A percentile compares a stretch with the other conserved stretches of the same genome.
These are phyloP conservation scores for Lachnellula suecica DNA, from an alignment of 2,329 filamentous ascomycete species.

Conservation along the genomic window DNA sequence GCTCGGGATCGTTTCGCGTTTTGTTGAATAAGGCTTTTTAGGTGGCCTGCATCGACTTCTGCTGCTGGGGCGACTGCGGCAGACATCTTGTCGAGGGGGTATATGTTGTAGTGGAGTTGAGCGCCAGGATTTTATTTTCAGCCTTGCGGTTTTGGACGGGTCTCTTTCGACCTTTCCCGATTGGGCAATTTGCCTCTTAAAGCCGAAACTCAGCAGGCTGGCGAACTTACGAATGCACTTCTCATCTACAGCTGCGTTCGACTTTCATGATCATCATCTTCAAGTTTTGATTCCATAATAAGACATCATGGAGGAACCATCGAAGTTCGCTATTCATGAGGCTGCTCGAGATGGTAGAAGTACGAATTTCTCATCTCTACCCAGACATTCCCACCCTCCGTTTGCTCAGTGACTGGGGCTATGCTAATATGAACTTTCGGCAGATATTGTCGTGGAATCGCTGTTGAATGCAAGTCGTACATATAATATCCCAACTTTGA, in stretches of 20 bases:
- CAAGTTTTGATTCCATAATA: neutral
- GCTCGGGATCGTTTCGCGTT: slow-evolving; percentile 42
- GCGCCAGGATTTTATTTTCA: slow-evolving; percentile 8
- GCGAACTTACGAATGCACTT: slow-evolving; percentile 8
- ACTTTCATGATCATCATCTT: neutral
- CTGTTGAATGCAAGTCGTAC: slow-evolving; percentile 66
- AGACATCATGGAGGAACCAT: slow-evolving; percentile 37
- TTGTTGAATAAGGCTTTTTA: slow-evolving; percentile 40
- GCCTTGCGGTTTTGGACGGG: slow-evolving; percentile 11
- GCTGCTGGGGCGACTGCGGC: slow-evolving; percentile 6
- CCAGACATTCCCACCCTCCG: slow-evolving; percentile 7
- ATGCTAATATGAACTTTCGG: slow-evolving; percentile 22
- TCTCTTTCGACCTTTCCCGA: neutral
- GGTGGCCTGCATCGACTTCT: slow-evolving; percentile 23
- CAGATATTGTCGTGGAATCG: slow-evolving; percentile 72
- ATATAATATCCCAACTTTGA: slow-evolving; percentile 3
- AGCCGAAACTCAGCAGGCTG: slow-evolving; percentile 11
- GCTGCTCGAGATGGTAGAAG: slow-evolving; percentile 83
- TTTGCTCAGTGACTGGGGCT: neutral
- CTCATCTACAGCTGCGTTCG: neutral
- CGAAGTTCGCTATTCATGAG: slow-evolving; percentile 82
- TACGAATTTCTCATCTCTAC: slow-evolving; percentile 41
- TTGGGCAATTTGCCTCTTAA: slow-evolving; percentile 10
- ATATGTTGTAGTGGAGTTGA: neutral
- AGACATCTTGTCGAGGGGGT: slow-evolving; percentile 6